Evolutionary conservation across 306 rosid genomes (phyloP).

Genomic region (Sindora glabra): DNA sequence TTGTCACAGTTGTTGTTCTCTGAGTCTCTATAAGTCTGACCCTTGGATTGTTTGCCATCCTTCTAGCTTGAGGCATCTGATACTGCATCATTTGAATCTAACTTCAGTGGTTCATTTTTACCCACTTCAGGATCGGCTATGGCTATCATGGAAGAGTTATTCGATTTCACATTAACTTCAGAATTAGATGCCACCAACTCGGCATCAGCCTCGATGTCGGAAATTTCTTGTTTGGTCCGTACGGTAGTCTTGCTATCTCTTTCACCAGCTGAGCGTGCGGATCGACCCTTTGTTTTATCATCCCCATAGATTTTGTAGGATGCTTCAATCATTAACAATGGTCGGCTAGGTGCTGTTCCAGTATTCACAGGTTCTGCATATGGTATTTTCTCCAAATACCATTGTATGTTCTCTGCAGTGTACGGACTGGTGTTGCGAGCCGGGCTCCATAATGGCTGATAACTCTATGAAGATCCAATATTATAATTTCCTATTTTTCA

Average conservation of each 20-base stretch:
- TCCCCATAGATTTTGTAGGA: constrained; percentile 58
- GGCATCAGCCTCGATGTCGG: constrained; percentile 38
- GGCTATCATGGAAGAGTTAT: constrained; percentile 17
- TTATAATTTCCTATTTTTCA: constrained; percentile 64
- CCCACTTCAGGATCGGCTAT: constrained; percentile 27
- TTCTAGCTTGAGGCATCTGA: too few species aligned
- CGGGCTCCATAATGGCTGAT: constrained; percentile 91
- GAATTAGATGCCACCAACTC: constrained; percentile 25
- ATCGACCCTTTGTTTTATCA: constrained; percentile 48
- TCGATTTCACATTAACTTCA: constrained; percentile 32
- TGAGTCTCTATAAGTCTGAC: constrained; percentile 19
- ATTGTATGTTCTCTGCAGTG: constrained; percentile 62
- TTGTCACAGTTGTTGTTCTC: constrained; percentile 17
- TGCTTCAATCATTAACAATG: constrained; percentile 64
- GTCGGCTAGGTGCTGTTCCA: constrained; percentile 50
- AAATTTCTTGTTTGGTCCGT: constrained; percentile 28
- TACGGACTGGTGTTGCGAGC: constrained; percentile 96
- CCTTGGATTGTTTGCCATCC: constrained; percentile 30
- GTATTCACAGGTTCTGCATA: constrained; percentile 55
- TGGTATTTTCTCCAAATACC: constrained; percentile 66
- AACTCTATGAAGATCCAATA: constrained; percentile 94
- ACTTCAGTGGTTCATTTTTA: constrained; percentile 29
- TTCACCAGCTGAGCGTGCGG: constrained; percentile 44
- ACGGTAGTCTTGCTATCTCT: constrained; percentile 45
- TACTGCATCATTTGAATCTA: constrained; percentile 17